phyloP scores from a whole-genome alignment of 179 eudicot genomes.

The Silene vulgaris region DNA sequence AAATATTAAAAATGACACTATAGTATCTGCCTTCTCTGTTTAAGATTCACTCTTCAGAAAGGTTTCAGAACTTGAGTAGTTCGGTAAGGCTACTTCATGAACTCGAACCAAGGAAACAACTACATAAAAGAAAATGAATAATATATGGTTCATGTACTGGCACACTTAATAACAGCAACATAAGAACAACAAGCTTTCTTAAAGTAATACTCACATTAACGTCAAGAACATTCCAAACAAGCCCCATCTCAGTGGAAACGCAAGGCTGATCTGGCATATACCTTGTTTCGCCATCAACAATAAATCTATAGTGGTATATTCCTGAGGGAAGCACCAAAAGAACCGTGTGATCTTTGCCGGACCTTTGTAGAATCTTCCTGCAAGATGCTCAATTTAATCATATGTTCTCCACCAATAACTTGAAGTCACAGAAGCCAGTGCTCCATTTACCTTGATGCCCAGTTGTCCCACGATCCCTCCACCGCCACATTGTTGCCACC shows the following conservation, averaged over 20 bases:
- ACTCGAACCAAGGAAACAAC: not conserved
- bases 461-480: slow-evolving; percentile 94
- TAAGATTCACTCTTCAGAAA: slow-evolving; percentile 1
- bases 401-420: not conserved
- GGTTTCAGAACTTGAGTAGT: not conserved
- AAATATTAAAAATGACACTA: too few species aligned
- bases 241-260: slow-evolving; percentile 64
- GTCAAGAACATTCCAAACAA: slow-evolving; percentile 64
- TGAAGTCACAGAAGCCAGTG: slow-evolving; percentile 8
- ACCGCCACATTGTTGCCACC: slow-evolving; percentile 75
- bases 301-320: slow-evolving; percentile 66
- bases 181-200: not conserved
- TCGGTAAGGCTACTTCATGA: not conserved
- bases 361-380: slow-evolving; percentile 63
- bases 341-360: slow-evolving; percentile 70
- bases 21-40: too few species aligned
- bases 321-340: slow-evolving; percentile 75
- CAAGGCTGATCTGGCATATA: slow-evolving; percentile 68
- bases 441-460: slow-evolving; percentile 51
- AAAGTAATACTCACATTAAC: slow-evolving; percentile 58
- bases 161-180: not conserved
- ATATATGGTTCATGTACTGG: not conserved
- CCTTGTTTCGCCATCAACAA: slow-evolving; percentile 69
- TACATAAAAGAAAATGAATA: not conserved
- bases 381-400: slow-evolving; percentile 22